Evolutionary conservation across 2,329 filamentous ascomycete genomes (phyloP).

Genomic region (Emergomyces orientalis): DNA sequence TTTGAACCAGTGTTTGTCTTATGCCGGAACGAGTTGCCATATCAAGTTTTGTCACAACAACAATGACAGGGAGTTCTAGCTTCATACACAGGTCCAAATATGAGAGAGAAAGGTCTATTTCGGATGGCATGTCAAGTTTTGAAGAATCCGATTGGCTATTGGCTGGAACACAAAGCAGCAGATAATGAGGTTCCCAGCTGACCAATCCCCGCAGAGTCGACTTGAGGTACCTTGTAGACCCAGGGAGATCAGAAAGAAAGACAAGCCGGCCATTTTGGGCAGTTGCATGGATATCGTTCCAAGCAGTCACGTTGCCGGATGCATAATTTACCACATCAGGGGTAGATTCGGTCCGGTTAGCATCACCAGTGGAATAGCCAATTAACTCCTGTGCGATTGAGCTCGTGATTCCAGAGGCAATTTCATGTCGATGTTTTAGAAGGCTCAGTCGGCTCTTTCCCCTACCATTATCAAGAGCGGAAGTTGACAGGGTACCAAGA

Average conservation of each 20-base stretch:
- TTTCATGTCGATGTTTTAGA: constrained; percentile 86
- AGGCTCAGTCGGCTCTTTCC: constrained; percentile 83
- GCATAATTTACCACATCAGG: constrained; percentile 68
- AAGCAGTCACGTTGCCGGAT: constrained; percentile 76
- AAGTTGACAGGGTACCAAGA: constrained; percentile 78
- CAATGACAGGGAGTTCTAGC: constrained; percentile 63
- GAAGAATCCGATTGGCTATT: constrained; percentile 52
- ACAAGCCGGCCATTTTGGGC: constrained; percentile 68
- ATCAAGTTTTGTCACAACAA: constrained; percentile 88
- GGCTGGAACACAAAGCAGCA: constrained; percentile 74
- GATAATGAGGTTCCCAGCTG: constrained; percentile 94
- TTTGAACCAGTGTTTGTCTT: constrained; percentile 58
- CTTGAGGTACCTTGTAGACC: constrained; percentile 77
- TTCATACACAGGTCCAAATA: constrained; percentile 81
- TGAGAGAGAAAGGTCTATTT: constrained; percentile 64
- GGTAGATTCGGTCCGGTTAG: constrained; percentile 19
- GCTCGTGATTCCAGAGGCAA: constrained; percentile 83
- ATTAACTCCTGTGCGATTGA: constrained; percentile 90
- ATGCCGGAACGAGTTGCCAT: constrained; percentile 65
- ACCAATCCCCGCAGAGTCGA: constrained; percentile 85
- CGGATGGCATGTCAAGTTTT: constrained; percentile 30
- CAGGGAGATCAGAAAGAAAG: constrained; percentile 85
- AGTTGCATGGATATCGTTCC: constrained; percentile 84
- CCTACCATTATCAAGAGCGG: constrained; percentile 80
- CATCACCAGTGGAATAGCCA: constrained; percentile 52